These are phyloP conservation scores for Verbena officinalis DNA, from an alignment of 257 asterid genomes.

Conservation along the genomic window DNA sequence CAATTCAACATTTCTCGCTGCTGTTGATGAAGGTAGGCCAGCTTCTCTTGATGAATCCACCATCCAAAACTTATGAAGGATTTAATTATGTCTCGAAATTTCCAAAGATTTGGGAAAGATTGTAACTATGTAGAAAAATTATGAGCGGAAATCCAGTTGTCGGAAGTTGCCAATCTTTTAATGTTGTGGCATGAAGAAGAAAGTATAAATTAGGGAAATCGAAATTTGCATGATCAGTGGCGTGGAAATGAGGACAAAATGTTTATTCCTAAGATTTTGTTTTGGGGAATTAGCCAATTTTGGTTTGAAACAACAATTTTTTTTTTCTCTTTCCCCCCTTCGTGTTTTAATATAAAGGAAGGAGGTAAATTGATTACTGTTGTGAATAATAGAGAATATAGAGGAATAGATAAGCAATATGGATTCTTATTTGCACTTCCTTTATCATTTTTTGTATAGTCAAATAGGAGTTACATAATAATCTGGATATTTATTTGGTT, in stretches of 20 bases:
- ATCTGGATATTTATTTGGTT: no score
- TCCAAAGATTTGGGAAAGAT: constrained; percentile 17
- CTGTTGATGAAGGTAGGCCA: constrained; percentile 51
- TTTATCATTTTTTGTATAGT: no score
- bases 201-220: neutral
- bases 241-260: constrained; percentile 20
- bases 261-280: no score
- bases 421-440: no score
- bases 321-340: no score
- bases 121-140: neutral
- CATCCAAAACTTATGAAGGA: constrained; percentile 26
- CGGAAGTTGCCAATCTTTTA: neutral
- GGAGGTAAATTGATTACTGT: no score
- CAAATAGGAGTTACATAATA: no score
- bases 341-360: no score
- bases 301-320: no score
- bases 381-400: no score
- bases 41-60: constrained; percentile 54
- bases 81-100: neutral
- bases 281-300: no score
- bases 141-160: neutral
- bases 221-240: constrained; percentile 13
- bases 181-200: neutral
- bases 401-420: no score
- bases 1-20: constrained; percentile 45